Conservation (phyloP, 352 stramenopile species). For the Achlya hypogyna region DNA sequence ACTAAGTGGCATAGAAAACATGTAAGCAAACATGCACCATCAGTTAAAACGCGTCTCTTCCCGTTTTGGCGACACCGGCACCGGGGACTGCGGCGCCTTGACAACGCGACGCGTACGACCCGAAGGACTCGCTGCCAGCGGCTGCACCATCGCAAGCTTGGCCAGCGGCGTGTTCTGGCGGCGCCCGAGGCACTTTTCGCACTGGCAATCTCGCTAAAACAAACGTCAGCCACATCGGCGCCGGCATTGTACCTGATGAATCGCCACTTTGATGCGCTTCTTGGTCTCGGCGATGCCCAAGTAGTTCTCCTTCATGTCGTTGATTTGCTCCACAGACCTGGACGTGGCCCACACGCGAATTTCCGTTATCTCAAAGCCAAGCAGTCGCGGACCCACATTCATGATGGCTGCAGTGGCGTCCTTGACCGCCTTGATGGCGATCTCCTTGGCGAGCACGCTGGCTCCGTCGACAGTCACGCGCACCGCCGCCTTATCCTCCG, state of each 20-base stretch:
- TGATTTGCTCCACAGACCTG: constrained; percentile 58
- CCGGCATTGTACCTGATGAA: constrained; percentile 29
- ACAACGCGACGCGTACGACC: constrained; percentile 11
- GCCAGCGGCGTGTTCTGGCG: constrained; percentile 33
- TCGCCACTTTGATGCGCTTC: constrained; percentile 74
- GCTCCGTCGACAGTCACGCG: constrained; percentile 1
- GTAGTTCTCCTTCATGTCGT: constrained; percentile 84
- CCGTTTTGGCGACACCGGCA: not conserved
- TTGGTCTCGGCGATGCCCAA: constrained; percentile 73
- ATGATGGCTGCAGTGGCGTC: constrained; percentile 28
- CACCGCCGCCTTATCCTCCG: constrained; percentile 9
- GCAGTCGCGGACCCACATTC: constrained; percentile 36
- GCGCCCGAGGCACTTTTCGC: constrained; percentile 58
- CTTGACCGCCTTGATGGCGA: not conserved
- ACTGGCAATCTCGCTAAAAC: constrained; percentile 63
- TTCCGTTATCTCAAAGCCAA: constrained; percentile 62
- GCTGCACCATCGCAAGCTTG: constrained; percentile 20
- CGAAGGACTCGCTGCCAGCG: not conserved
- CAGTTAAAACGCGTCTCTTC: constrained; percentile 15
- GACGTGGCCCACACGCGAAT: constrained; percentile 67
- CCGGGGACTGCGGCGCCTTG: constrained; percentile 8
- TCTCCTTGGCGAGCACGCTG: constrained; percentile 8
- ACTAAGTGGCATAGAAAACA: no score
- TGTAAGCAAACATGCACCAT: not conserved
- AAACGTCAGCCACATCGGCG: not conserved